Conservation (phyloP, 2,329 filamentous ascomycete species). For the Neopestalotiopsis sp. region DNA sequence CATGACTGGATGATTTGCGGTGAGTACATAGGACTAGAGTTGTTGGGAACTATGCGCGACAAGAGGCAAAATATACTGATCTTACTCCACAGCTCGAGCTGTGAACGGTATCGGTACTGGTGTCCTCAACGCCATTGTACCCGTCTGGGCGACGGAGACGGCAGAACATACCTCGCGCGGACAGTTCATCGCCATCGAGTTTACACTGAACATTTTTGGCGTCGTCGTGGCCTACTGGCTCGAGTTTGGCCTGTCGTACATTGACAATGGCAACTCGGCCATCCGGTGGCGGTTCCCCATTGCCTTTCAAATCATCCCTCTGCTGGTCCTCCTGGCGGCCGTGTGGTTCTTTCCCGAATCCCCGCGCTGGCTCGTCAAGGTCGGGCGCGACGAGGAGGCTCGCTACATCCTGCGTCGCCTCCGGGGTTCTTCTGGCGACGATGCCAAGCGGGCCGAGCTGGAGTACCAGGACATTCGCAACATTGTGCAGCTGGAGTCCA, state of each 20-base stretch:
- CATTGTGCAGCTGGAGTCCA: conserved; percentile 67
- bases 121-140: conserved; percentile 72
- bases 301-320: conserved; percentile 71
- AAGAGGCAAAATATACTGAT: conserved; percentile 7
- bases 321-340: conserved; percentile 59
- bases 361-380: conserved; percentile 71
- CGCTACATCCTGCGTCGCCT: conserved; percentile 68
- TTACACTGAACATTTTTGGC: conserved; percentile 76
- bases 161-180: conserved; percentile 72
- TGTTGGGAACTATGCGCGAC: neutral
- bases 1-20: conserved; percentile 73
- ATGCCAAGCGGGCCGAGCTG: conserved; percentile 58
- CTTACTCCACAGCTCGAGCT: conserved; percentile 50
- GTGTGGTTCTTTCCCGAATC: conserved; percentile 76
- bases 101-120: conserved; percentile 73
- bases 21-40: conserved; percentile 37
- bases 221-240: conserved; percentile 70
- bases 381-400: conserved; percentile 70
- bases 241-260: conserved; percentile 65
- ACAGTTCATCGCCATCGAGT: conserved; percentile 73
- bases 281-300: conserved; percentile 74
- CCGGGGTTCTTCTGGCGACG: conserved; percentile 62
- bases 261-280: conserved; percentile 60
- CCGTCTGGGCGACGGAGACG: conserved; percentile 75
- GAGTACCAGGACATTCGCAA: conserved; percentile 74